These are phyloP conservation scores for Termitomyces bulborhizus DNA, from an alignment of 768 basidiomycete species.

Conservation along the genomic window DNA sequence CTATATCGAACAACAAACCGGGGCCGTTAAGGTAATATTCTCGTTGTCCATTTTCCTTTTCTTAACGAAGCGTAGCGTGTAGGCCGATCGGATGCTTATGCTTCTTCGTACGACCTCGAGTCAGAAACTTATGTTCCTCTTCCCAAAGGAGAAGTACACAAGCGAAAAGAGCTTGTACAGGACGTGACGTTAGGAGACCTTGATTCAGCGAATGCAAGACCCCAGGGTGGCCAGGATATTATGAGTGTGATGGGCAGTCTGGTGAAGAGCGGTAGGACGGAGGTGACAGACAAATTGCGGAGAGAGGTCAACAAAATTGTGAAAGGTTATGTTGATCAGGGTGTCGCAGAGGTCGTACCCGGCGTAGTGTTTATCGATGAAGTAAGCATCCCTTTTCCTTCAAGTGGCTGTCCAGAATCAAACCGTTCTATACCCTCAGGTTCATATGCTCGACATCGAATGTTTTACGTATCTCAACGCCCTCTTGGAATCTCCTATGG, in stretches of 20 bases:
- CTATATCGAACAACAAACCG: conserved; percentile 90
- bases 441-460: conserved; percentile 99
- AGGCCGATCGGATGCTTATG: conserved; percentile 95
- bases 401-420: conserved; percentile 2
- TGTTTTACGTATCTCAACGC: conserved; percentile 99
- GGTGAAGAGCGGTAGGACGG: conserved; percentile 89
- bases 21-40: conserved; percentile 81
- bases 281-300: conserved; percentile 94
- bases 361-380: conserved; percentile 99
- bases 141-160: conserved; percentile 37
- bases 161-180: conserved; percentile 19
- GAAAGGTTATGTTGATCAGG: conserved; percentile 95
- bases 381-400: conserved; percentile 38
- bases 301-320: conserved; percentile 97
- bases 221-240: conserved; percentile 96
- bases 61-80: conserved; percentile 56
- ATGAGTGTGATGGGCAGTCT: conserved; percentile 96
- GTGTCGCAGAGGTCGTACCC: conserved; percentile 95
- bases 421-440: conserved; percentile 41
- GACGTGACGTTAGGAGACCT: conserved; percentile 68
- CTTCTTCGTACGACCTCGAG: conserved; percentile 95
- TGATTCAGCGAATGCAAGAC: conserved; percentile 93
- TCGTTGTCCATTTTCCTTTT: not conserved
- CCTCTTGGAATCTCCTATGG: conserved; percentile 92
- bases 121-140: conserved; percentile 98